These are phyloP conservation scores for Tuber borchii DNA, from an alignment of 495 filamentous ascomycete species.

Conservation along the genomic window DNA sequence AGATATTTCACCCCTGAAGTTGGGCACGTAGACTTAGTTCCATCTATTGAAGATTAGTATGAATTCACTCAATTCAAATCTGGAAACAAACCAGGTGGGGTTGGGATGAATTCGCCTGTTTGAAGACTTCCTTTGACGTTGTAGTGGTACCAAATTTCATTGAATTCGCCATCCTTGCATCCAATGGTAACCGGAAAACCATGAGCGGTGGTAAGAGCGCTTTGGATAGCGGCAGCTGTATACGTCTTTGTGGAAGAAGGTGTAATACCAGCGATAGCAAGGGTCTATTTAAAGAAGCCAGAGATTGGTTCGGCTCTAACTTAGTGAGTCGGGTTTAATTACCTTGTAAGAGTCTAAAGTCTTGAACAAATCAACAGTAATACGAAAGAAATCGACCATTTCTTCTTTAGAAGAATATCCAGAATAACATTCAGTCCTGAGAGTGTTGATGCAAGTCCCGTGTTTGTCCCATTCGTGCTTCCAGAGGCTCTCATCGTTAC, in stretches of 20 bases:
- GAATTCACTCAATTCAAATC: not conserved
- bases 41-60: conserved; percentile 44
- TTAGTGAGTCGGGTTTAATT: conserved; percentile 17
- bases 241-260: conserved; percentile 59
- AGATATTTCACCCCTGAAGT: conserved; percentile 58
- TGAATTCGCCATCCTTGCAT: conserved; percentile 56
- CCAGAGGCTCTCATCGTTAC: conserved; percentile 66
- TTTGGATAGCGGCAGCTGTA: conserved; percentile 55
- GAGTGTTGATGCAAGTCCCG: conserved; percentile 64
- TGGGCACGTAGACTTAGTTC: conserved; percentile 59
- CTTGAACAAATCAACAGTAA: conserved; percentile 58
- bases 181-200: conserved; percentile 63
- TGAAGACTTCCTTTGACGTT: conserved; percentile 71
- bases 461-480: conserved; percentile 87
- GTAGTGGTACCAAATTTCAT: conserved; percentile 82
- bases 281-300: conserved; percentile 44
- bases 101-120: conserved; percentile 65
- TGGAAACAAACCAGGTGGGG: conserved; percentile 50
- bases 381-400: conserved; percentile 58
- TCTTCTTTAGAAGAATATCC: conserved; percentile 56
- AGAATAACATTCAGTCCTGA: conserved; percentile 67
- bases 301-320: not conserved
- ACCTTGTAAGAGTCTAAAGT: conserved; percentile 56
- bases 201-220: conserved; percentile 56
- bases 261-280: conserved; percentile 58